phyloP scores from a whole-genome alignment of 2,329 filamentous ascomycete species.

The Fusarium sulawesiense region DNA sequence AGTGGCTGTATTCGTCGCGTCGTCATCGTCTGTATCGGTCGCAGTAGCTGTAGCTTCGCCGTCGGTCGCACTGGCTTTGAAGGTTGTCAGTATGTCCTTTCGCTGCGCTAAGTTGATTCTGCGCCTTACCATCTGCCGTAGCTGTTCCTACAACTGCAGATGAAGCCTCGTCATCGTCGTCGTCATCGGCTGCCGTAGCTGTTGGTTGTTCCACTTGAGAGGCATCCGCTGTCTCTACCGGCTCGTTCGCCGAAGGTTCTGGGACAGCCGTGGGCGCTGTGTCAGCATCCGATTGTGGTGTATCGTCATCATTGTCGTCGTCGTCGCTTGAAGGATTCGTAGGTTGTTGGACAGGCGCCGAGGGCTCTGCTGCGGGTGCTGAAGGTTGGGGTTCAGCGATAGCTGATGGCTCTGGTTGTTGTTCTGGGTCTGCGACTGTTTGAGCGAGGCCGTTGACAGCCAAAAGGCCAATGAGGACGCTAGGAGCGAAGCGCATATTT shows the following conservation, averaged over 20 bases:
- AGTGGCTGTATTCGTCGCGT: constrained; percentile 12
- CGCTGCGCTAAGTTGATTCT: not conserved
- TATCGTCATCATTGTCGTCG: not conserved
- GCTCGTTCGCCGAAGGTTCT: constrained; percentile 11
- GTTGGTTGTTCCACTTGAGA: constrained; percentile 17
- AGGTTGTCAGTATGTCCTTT: not conserved
- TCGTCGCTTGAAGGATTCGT: not conserved
- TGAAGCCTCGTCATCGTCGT: constrained; percentile 3
- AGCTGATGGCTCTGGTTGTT: constrained; percentile 10
- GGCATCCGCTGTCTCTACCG: constrained; percentile 3
- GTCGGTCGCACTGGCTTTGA: constrained; percentile 20
- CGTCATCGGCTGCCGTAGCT: constrained; percentile 1
- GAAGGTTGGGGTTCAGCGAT: constrained; percentile 25
- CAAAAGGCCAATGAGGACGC: constrained; percentile 31
- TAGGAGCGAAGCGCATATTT: constrained; percentile 31
- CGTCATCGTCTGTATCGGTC: not conserved
- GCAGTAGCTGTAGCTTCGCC: constrained; percentile 11
- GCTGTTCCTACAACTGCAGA: constrained; percentile 12
- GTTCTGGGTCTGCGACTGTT: constrained; percentile 13
- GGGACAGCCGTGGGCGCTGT: constrained; percentile 2
- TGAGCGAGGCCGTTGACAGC: constrained; percentile 31
- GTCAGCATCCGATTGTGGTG: not conserved
- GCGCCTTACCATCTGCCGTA: constrained; percentile 21
- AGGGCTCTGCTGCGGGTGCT: constrained; percentile 25
- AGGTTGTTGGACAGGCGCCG: constrained; percentile 12